A percentile compares a stretch with the other conserved stretches of the same genome.
Conservation (phyloP, 2,329 filamentous ascomycete species). For the Colletotrichum eleusines region DNA sequence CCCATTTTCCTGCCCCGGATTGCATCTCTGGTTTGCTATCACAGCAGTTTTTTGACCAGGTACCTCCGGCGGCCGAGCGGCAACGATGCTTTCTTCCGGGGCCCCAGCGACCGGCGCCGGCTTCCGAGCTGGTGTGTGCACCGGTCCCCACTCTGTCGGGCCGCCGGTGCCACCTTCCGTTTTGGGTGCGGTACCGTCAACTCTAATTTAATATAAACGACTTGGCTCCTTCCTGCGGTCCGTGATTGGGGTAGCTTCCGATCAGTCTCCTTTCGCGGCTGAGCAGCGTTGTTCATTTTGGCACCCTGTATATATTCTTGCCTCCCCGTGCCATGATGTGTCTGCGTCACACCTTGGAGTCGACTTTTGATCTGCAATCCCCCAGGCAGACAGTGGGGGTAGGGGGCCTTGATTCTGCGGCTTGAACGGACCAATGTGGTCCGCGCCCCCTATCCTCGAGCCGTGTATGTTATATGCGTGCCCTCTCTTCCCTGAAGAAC, state of each 20-base stretch:
- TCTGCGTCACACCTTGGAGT: no score
- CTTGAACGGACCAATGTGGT: neutral
- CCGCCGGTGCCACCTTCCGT: slow-evolving; percentile 15
- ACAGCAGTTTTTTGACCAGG: neutral
- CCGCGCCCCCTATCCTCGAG: neutral
- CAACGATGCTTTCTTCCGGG: neutral
- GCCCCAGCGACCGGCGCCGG: neutral
- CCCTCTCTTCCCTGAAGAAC: neutral
- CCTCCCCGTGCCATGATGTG: no score
- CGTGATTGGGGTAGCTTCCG: neutral
- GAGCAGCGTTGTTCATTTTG: neutral
- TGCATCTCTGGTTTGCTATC: neutral
- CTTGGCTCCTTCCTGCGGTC: neutral
- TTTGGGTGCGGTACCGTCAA: neutral
- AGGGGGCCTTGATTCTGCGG: neutral
- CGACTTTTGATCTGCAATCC: no score
- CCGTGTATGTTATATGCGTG: neutral
- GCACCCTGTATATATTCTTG: no score
- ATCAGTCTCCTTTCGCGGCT: neutral
- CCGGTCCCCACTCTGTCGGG: slow-evolving; percentile 1
- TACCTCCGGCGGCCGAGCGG: neutral
- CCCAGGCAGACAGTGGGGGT: neutral
- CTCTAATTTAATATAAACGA: slow-evolving; percentile 3
- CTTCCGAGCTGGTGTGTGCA: neutral
- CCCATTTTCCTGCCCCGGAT: no score